Conservation (phyloP, 2,329 filamentous ascomycete species). For the Boeremia exigua region DNA sequence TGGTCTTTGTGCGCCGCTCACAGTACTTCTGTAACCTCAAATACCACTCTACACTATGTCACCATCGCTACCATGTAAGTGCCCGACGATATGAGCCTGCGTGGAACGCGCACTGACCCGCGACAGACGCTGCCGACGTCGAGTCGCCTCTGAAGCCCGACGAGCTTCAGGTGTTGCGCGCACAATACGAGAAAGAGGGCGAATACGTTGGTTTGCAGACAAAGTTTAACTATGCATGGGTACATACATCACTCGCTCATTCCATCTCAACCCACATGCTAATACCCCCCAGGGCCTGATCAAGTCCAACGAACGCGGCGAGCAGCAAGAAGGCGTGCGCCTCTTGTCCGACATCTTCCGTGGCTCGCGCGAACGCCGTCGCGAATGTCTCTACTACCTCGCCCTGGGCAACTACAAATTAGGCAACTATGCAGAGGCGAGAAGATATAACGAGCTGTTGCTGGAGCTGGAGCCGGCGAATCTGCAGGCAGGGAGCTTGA, state of each 20-base stretch:
- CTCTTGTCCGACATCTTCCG: conserved; percentile 97
- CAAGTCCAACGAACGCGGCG: conserved; percentile 81
- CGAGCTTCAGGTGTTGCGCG: conserved; percentile 88
- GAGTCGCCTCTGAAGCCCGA: conserved; percentile 92
- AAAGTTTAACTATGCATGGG: conserved; percentile 99
- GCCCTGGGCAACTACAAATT: conserved; percentile 98
- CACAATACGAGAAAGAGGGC: conserved; percentile 97
- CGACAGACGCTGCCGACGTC: conserved; percentile 91
- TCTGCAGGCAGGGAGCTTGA: conserved; percentile 85
- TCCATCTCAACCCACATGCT: conserved; percentile 4
- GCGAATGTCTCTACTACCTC: conserved; percentile 98
- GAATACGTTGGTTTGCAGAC: conserved; percentile 97
- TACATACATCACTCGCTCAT: conserved; percentile 53
- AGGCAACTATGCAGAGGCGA: conserved; percentile 93
- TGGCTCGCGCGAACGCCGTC: conserved; percentile 85
- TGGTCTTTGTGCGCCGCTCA: background rate
- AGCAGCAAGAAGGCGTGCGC: conserved; percentile 93
- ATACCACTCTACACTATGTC: conserved; percentile 30
- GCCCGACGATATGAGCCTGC: background rate
- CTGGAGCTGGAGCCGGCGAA: conserved; percentile 91
- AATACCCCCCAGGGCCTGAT: conserved; percentile 75
- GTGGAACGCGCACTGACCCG: conserved; percentile 7
- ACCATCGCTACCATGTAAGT: conserved; percentile 47
- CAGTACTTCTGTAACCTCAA: background rate
- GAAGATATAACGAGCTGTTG: conserved; percentile 91